Evolutionary conservation across 2,329 filamentous ascomycete genomes (phyloP), one percentile per base, ranked within the genome.

Genomic region (Fusarium floridanum): DNA sequence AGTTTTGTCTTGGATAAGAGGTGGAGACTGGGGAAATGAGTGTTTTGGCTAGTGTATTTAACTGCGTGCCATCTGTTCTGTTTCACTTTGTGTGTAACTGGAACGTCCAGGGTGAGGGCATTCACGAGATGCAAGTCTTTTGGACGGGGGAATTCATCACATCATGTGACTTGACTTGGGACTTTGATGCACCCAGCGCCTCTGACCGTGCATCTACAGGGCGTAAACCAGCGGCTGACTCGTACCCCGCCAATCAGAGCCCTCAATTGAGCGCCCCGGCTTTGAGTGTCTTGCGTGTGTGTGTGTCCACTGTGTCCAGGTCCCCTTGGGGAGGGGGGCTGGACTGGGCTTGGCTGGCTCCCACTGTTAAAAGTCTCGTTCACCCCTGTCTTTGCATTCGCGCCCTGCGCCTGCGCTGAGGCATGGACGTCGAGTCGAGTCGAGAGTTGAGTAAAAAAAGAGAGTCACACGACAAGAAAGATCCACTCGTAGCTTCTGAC

Each of bases 251-350:
- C 72, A 74, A 74, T 75, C 39, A 70, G 6, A 63, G 43, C 8
- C 34, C 29, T 55, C 72, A 74, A 74, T 74, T 74, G 72, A 57
- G 53, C 39, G 61, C 72, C 62, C 59, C 67, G 64, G 61, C 61
- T 66, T 66, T 73, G 22, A 16, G 57, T 37, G 32, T 68, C 45
- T 63, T 61, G 59, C 36, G 41, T 61, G 59, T 39, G 48, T 43
- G 43, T 48, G 50, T 67, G 70, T 43, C 41, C 39, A 43, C 27
- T 61, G 66, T 72, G 32, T 43, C 41, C 39, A 43, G 29, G 29
- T 32, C 29, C 29, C 29, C 29, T 32, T 32, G 29, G 29, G 29
- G 29, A 32, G 22, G 20, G 57, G 16, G 48, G 48, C 24, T 29
- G 48, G 48, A 24, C 45, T 50, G 22, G 24, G 22, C 45, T 50